These are phyloP conservation scores for Funneliformis caledonium DNA, from an alignment of 371 early-diverging fungal genomes.

Conservation along the genomic window DNA sequence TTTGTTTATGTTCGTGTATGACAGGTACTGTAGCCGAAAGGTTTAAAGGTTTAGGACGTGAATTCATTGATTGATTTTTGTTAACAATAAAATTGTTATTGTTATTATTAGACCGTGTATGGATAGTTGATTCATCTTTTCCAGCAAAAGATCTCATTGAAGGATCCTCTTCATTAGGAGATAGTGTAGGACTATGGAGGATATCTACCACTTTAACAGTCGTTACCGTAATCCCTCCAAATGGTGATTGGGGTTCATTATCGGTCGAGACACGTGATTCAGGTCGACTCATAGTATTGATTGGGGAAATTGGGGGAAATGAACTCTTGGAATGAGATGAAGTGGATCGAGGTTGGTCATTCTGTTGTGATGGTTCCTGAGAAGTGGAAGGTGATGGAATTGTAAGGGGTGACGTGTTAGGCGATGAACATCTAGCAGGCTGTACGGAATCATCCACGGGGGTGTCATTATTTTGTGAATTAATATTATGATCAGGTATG, in stretches of 20 bases:
- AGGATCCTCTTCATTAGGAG: background rate
- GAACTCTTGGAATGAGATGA: background rate
- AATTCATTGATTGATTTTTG: background rate
- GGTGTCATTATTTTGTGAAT: background rate
- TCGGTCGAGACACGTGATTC: background rate
- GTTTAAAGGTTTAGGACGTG: background rate
- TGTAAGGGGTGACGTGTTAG: background rate
- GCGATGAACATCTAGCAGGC: background rate
- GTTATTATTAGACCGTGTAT: background rate
- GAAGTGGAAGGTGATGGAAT: background rate
- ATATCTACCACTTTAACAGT: conserved; percentile 31
- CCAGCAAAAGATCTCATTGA: background rate
- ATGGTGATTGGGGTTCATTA: conserved; percentile 8
- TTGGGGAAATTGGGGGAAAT: background rate
- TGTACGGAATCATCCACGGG: conserved; percentile 3
- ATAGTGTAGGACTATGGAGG: conserved; percentile 9
- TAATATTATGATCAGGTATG: background rate
- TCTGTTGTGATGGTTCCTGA: background rate
- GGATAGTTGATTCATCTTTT: too few relatives aligned
- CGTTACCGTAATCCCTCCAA: conserved; percentile 30
- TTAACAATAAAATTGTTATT: background rate
- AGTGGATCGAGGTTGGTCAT: background rate
- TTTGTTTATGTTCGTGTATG: background rate
- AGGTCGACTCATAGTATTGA: background rate
- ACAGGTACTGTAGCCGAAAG: too few relatives aligned